Conservation (phyloP, 371 early-diverging fungal species). For the Mortierella sp. region DNA sequence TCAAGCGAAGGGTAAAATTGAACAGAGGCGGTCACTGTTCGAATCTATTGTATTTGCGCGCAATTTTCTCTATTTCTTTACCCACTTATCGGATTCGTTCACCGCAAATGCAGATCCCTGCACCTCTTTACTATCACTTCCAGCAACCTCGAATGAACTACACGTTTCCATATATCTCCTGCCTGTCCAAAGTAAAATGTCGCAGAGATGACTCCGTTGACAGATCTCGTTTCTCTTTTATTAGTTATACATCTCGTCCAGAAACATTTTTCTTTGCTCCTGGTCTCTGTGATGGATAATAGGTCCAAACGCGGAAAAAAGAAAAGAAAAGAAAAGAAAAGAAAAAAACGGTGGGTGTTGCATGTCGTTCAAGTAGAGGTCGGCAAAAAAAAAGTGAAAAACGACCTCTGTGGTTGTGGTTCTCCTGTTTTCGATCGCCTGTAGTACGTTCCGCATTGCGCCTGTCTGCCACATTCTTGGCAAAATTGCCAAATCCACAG, state of each 20-base stretch:
- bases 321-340: constrained; percentile 6
- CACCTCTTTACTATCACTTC: too few relatives aligned
- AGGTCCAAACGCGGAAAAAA: background rate
- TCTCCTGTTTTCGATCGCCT: background rate
- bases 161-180: too few relatives aligned
- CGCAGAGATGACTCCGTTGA: too few relatives aligned
- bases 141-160: too few relatives aligned
- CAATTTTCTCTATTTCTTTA: too few relatives aligned
- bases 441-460: background rate
- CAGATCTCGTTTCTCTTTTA: background rate
- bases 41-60: too few relatives aligned
- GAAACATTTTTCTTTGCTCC: background rate
- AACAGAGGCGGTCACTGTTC: too few relatives aligned
- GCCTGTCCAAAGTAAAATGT: too few relatives aligned
- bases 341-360: background rate
- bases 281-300: background rate
- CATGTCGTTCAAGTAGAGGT: background rate
- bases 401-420: background rate
- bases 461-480: background rate
- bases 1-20: too few relatives aligned
- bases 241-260: background rate
- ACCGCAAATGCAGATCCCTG: too few relatives aligned
- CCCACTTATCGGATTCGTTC: too few relatives aligned
- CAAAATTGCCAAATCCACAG: too few relatives aligned
- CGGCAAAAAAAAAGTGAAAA: constrained; percentile 1